phyloP scores from a whole-genome alignment of 352 stramenopile species.

The Pythium volutum region DNA sequence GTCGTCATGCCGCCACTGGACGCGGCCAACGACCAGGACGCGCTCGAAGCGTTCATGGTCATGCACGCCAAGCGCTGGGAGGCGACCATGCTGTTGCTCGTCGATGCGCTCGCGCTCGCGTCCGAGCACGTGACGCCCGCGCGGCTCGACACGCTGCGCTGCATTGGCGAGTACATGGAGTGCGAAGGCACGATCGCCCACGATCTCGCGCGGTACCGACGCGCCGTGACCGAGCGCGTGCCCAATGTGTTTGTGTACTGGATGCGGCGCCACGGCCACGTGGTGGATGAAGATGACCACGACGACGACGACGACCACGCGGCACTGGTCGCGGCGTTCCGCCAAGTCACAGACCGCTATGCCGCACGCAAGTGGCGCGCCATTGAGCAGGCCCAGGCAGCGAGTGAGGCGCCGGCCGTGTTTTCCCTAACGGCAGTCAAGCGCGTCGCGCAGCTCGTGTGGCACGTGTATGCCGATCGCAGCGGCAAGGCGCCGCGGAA shows the following conservation, averaged over 20 bases:
- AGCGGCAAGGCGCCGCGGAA: conserved; percentile 23
- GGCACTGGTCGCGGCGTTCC: conserved; percentile 50
- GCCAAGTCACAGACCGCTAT: conserved; percentile 30
- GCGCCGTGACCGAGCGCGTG: conserved; percentile 54
- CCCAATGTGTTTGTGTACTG: conserved; percentile 80
- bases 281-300: not conserved
- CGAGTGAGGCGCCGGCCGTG: conserved; percentile 18
- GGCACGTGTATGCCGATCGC: conserved; percentile 58
- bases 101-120: conserved; percentile 65
- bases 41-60: conserved; percentile 54
- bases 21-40: conserved; percentile 7
- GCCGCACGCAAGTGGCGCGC: conserved; percentile 42
- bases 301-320: conserved; percentile 16
- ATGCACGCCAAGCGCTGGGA: conserved; percentile 81
- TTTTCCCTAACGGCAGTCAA: conserved; percentile 24
- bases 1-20: not conserved
- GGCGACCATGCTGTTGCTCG: conserved; percentile 72
- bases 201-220: conserved; percentile 66
- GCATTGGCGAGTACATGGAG: conserved; percentile 81
- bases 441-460: conserved; percentile 56
- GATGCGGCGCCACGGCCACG: conserved; percentile 41
- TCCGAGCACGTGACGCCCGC: conserved; percentile 54
- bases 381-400: conserved; percentile 36
- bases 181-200: conserved; percentile 84
- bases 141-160: conserved; percentile 56